Base-by-base conservation (phyloP, 306 rosid genomes). In the Gleditsia sinensis region DNA sequence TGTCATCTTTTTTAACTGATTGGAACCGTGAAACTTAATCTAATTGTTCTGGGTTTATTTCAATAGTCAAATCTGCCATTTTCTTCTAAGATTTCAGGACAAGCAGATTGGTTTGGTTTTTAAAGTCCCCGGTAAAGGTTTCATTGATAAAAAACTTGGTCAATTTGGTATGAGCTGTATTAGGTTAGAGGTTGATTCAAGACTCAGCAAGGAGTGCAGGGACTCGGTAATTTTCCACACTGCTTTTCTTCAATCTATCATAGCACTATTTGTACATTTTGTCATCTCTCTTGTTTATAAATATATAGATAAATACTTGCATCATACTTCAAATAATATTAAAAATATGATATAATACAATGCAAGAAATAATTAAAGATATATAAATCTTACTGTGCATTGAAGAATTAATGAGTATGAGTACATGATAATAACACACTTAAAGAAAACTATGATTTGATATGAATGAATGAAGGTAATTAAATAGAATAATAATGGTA, bases 311-410 rank as follows among this genome's bases (percentile, higher is more conserved):
- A 23, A 61, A 4, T 37, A 5, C 23, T 58, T 60, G 1, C 34
- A 48, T 34, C 27, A 32, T 30, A 60, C 14, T 13, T 69, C 37
- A 36, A n/a, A n/a, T n/a, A n/a, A 2, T 67, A 3, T 33, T 24
- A n/a, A 36, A 46, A 46, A 49, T 48, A 14, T 25, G 20, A 46
- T 9, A 37, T 37, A 46, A 36, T 36, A 7, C 42, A 3, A 36
- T 36, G 45, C 55, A 51, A 39, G 32, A 17, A 60, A 4, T 48
- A 24, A 40, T 54, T 7, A 45, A 2, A 30, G 57, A 11, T 5
- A 6, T 32, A 76, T 9, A 51, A 57, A 56, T 57, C 51, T 76
- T 51, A 23, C 24, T 56, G n/a, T 39, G 13, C 53, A 65, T 51
- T 43, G n/a, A 67, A 56, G 60, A 28, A 76, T 53, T 37, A 0